Base-by-base conservation (phyloP, 805 yeast species). In the Metschnikowia peoriensis region DNA sequence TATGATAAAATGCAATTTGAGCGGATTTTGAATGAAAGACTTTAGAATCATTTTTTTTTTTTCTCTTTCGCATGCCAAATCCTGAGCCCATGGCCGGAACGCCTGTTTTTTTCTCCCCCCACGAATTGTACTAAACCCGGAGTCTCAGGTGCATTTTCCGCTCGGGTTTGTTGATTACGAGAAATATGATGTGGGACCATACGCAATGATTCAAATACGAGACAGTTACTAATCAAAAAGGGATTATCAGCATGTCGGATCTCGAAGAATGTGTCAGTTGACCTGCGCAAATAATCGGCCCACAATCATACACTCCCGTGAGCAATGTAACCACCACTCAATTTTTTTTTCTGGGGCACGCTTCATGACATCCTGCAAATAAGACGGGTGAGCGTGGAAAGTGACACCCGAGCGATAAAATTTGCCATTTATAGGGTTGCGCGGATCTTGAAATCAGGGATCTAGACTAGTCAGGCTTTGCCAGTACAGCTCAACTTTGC, bases 1-100 rank as follows among this genome's bases (percentile, higher is more conserved):
- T 86, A 81, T 61, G 83, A 77, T 61, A 79, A 78, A 63, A 63
- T 62, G 60, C 78, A 77, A 61, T 68, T 76, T 63, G 72, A 76
- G 57, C 61, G 64, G 43, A 50, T 71, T 16, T 67, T 66, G 58
- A 55, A 55, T 44, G 59, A 60, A 29, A 46, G 49, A 32, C 46
- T 60, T 16, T 60, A 44, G 39, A 8, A n/a, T 38, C n/a, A 14
- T 14, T 14, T 11, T 11, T 34, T 34, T 34, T 34, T 34, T 34
- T 9, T 34, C 11, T 34, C 37, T 34, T 22, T 22, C 22, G 22
- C 22, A 22, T 22, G 22, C 22, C 22, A 22, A 22, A 22, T 22
- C 22, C 22, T 22, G 22, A 22, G 22, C 22, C 4, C 22, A 22
- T 22, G 22, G 22, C 22, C 22, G 22, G 22, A 22, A 4, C 22